Evolutionary conservation across 2,329 filamentous ascomycete genomes (phyloP).

Genomic region (Amesomyces nigricolor): DNA sequence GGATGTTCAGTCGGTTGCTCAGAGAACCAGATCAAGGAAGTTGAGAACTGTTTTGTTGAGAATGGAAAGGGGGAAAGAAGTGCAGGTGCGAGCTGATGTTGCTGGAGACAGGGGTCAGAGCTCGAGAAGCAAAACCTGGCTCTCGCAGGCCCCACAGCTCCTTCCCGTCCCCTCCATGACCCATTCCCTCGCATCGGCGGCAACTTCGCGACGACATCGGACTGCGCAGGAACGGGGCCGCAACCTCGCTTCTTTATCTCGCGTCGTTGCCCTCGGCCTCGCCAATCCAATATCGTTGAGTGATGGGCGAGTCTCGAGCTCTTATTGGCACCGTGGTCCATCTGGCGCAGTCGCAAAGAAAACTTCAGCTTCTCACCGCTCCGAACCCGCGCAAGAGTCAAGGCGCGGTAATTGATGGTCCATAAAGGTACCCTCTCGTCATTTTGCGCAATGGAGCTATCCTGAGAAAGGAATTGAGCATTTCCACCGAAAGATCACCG

Average conservation of each 20-base stretch:
- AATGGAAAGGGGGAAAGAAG: not conserved
- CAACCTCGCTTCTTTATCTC: not conserved
- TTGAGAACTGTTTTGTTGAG: not conserved
- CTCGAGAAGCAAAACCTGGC: slow-evolving; percentile 4
- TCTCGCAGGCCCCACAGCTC: slow-evolving; percentile 10
- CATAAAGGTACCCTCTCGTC: too few species aligned
- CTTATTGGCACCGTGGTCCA: not conserved
- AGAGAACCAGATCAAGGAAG: not conserved
- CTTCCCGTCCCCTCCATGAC: not conserved
- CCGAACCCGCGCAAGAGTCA: too few species aligned
- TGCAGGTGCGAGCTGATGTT: too few species aligned
- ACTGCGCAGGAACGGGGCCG: not conserved
- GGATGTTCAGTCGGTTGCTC: not conserved
- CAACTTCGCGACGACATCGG: slow-evolving; percentile 7
- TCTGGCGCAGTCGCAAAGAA: not conserved
- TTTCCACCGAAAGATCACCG: too few species aligned
- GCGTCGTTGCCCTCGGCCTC: too few species aligned
- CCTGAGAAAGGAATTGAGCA: too few species aligned
- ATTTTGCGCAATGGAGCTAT: too few species aligned
- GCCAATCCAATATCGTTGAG: not conserved
- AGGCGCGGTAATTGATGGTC: too few species aligned
- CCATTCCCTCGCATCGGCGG: not conserved
- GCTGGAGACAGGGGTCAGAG: too few species aligned
- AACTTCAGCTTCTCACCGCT: too few species aligned
- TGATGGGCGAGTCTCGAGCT: not conserved